Percentiles rank a stretch among this genome's conserved stretches.
Evolutionary conservation across 1,284 basidiomycete genomes (phyloP).

Genomic region (Melampsora americana): DNA sequence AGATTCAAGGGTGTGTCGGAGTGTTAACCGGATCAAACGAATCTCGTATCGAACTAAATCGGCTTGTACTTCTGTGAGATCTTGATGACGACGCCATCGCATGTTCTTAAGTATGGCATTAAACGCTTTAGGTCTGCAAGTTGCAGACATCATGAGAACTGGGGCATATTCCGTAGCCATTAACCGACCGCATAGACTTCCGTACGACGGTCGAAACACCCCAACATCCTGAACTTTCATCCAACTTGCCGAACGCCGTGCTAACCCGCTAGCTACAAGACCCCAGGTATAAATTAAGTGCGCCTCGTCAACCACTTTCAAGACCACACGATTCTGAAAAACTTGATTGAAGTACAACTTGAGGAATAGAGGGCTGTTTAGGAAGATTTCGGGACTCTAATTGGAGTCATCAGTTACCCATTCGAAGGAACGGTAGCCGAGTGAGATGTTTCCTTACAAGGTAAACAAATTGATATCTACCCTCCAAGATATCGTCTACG

Average conservation of each 20-base stretch:
- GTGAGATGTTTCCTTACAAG: neutral
- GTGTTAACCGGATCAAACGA: neutral
- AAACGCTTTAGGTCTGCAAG: conserved; percentile 8
- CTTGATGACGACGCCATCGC: neutral
- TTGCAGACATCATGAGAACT: conserved; percentile 2
- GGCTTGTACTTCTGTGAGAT: too few species aligned
- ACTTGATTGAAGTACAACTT: neutral
- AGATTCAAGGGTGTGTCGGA: neutral
- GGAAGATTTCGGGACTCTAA: neutral
- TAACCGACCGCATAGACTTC: neutral
- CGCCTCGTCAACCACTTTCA: neutral
- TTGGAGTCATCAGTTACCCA: too few species aligned
- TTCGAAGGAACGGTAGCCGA: too few species aligned
- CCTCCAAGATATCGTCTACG: neutral
- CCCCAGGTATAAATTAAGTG: neutral
- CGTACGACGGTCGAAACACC: conserved; percentile 2
- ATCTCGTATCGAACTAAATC: conserved; percentile 9
- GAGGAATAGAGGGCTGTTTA: neutral
- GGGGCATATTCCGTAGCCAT: neutral
- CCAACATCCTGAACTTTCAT: neutral
- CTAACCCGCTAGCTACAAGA: neutral
- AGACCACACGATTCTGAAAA: neutral
- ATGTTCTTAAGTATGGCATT: conserved; percentile 10
- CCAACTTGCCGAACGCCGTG: too few species aligned
- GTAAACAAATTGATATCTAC: neutral